phyloP scores from a whole-genome alignment of 2,329 filamentous ascomycete species.

The Hymenotorrendiella dingleyae region DNA sequence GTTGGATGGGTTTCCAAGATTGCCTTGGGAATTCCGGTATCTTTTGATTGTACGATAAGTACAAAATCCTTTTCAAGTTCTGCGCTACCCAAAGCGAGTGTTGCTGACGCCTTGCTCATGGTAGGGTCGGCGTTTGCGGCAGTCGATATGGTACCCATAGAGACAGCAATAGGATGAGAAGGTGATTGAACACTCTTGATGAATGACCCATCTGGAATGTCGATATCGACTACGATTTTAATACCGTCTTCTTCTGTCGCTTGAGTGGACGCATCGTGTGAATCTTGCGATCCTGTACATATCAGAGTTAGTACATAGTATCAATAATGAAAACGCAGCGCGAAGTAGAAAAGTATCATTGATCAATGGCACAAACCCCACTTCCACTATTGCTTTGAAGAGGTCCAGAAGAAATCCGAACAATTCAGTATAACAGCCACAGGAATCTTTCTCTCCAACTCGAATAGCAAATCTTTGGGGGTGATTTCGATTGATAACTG shows the following conservation, averaged over 20 bases:
- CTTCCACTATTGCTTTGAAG: too few species aligned
- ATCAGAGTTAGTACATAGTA: too few species aligned
- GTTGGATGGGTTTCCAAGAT: slow-evolving; percentile 60
- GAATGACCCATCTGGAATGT: slow-evolving; percentile 48
- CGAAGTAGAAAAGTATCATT: too few species aligned
- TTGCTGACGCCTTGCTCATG: slow-evolving; percentile 56
- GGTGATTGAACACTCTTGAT: slow-evolving; percentile 61
- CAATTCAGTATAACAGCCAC: too few species aligned
- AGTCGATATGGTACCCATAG: slow-evolving; percentile 52
- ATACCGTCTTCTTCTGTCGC: slow-evolving; percentile 11
- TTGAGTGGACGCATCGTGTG: too few species aligned
- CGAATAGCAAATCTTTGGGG: too few species aligned
- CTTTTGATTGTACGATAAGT: slow-evolving; percentile 55
- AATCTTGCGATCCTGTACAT: too few species aligned
- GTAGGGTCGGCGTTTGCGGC: slow-evolving; percentile 41
- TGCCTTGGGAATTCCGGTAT: slow-evolving; percentile 54
- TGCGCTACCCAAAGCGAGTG: slow-evolving; percentile 45
- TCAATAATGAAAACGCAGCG: too few species aligned
- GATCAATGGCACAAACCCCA: too few species aligned
- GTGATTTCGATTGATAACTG: too few species aligned
- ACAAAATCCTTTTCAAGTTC: slow-evolving; percentile 61
- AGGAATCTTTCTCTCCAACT: too few species aligned
- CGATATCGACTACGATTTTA: slow-evolving; percentile 51
- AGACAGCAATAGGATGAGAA: slow-evolving; percentile 61
- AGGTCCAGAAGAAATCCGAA: too few species aligned